Evolutionary conservation across 2,329 filamentous ascomycete genomes (phyloP), one percentile per base, ranked within the genome.

Genomic region (Zalaria sp.): DNA sequence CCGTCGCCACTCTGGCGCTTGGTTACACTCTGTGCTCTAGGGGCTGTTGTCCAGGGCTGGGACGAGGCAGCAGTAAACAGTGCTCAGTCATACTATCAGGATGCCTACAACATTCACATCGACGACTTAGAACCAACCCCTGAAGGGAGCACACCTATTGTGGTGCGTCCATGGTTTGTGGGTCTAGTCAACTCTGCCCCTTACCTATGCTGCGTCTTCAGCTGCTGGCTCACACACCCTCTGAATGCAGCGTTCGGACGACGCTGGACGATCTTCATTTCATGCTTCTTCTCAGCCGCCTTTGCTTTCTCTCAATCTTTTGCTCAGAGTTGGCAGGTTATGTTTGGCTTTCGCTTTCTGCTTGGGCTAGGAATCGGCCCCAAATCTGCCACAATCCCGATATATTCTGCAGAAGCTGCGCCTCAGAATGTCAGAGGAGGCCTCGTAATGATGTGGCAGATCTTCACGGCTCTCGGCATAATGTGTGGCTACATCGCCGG

Each of bases 371-470:
- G 62, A n/a, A 66, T 66, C 57, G 57, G 57, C 8, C 50, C 54
- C 8, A 59, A 59, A 45, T 53, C 54, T 11, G 76, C 79, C 0
- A 68, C 65, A 6, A 63, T 68, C 0, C 65, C 65, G 1, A 57
- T 65, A 42, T 64, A 57, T 43, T 52, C 59, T 7, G 58, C 62
- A 5, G 61, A 62, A 46, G 60, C 57, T 39, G 70, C 77, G 50
- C 60, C 59, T 4, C 56, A 65, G 2, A 63, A 64, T 3, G 72
- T 81, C 40, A 58, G 67, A 7, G 77, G 77, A 5, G 63, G 80
- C 5, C 67, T 91, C n/a, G 82, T 87, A 47, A 89, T 89, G 83
- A 79, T 77, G 46, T 89, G 83, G 83, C 80, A 88, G 61, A 67
- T 81, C 59, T 81, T 77, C 73, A 38, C 41, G n/a, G 35, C 31